These are phyloP conservation scores for Lolium perenne DNA, from an alignment of 176 grass and related monocot genomes.

Conservation along the genomic window DNA sequence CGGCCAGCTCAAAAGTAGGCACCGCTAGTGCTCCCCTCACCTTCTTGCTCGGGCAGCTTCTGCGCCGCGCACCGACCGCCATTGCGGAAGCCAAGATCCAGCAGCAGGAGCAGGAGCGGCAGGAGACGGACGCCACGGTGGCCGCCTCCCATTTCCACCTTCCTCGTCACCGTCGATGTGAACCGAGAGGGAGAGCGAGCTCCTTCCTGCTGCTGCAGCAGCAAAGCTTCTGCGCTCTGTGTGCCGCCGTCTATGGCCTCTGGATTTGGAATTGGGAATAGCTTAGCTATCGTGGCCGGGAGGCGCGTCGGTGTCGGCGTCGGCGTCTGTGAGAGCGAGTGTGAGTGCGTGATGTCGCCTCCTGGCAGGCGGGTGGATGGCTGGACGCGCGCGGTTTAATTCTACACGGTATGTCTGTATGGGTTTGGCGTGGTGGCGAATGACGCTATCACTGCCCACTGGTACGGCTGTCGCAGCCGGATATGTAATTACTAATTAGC, in stretches of 20 bases:
- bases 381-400: not conserved
- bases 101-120: conserved; percentile 30
- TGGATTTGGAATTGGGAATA: not conserved
- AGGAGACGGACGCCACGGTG: not conserved
- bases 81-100: conserved; percentile 36
- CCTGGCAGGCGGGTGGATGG: not conserved
- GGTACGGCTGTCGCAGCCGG: not conserved
- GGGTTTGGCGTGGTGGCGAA: not conserved
- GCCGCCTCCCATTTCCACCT: not conserved
- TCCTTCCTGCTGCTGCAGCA: not conserved
- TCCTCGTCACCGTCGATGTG: not conserved
- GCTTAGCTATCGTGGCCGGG: not conserved
- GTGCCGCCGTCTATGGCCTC: not conserved
- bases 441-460: not conserved
- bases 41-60: conserved; percentile 64
- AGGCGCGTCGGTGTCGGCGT: not conserved
- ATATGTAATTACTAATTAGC: not conserved
- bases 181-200: not conserved
- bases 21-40: conserved; percentile 31
- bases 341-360: not conserved
- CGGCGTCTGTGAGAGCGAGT: not conserved
- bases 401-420: not conserved
- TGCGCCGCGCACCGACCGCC: conserved; percentile 44
- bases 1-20: not conserved
- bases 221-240: not conserved